These are phyloP conservation scores for Cadophora sp. DNA, from an alignment of 2,329 filamentous ascomycete genomes.

Conservation along the genomic window DNA sequence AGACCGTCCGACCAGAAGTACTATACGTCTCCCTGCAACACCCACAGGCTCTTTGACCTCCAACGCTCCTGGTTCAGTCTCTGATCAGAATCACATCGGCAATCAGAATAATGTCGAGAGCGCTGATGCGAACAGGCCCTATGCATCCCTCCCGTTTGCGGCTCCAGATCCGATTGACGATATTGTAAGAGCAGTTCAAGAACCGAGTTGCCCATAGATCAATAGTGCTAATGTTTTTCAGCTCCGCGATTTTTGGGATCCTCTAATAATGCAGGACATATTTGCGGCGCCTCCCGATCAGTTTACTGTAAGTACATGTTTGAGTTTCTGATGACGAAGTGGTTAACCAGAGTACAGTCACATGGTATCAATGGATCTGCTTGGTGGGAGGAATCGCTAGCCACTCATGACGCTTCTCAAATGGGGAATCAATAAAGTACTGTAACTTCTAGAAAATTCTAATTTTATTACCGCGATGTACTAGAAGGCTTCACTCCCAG, in stretches of 20 bases:
- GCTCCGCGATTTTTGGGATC: background rate
- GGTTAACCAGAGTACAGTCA: background rate
- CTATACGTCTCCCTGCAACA: constrained; percentile 1
- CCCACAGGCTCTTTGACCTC: background rate
- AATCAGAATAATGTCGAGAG: background rate
- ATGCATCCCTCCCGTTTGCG: background rate
- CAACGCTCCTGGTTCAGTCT: background rate
- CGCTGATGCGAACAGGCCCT: background rate
- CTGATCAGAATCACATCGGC: background rate
- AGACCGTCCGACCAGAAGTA: background rate
- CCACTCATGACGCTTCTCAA: background rate
- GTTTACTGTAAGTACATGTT: background rate
- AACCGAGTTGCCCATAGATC: too few species aligned
- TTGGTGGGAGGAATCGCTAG: background rate
- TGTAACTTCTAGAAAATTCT: too few species aligned
- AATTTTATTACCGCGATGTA: too few species aligned
- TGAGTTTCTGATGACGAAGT: background rate
- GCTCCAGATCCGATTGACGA: background rate
- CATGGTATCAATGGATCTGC: background rate
- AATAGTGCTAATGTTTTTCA: too few species aligned
- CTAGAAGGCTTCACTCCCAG: too few species aligned
- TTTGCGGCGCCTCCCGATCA: background rate
- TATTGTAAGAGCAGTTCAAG: background rate
- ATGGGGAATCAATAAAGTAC: background rate
- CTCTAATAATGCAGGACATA: background rate